Evolutionary conservation across 306 rosid species (phyloP), one percentile per base, ranked within the genome.

Genomic region (Cucurbita ficifolia): DNA sequence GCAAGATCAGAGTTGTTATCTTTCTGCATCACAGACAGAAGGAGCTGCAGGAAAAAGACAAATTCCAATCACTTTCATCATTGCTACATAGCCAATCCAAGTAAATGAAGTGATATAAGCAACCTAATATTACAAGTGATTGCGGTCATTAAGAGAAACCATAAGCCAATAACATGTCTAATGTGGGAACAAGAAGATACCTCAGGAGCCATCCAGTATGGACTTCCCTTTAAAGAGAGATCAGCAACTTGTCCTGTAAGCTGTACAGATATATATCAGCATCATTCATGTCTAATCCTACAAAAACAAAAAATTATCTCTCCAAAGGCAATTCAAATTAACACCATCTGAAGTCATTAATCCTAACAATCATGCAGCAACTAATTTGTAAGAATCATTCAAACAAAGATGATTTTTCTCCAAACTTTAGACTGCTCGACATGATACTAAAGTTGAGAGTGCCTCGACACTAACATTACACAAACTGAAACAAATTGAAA

Each of bases 171-270:
- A 73, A 57, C 14, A 75, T 56, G 48, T 74, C 46, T 17, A 33
- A 45, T 48, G 75, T 57, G 51, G 52, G 75, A 45, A 72, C 54
- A 78, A 77, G 73, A 74, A 67, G 73, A 50, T 88, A 95, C 99
- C 99, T 95, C 99, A 53, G 97, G 99, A 78, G 99, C 99, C 99
- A 95, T 91, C 99, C 99, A 95, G 79, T 91, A 95, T 58, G 99
- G 99, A 79, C 99, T 95, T 82, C 99, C 99, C 83, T 85, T 95
- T 50, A 95, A 42, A 78, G 99, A 95, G 75, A 95, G 97, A 78
- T 86, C 87, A 16, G 88, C 88, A 42, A 70, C 87, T 69, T 88
- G 96, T 50, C 96, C 97, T 50, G 90, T 86, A 59, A 95, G 86
- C 99, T 95, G 90, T 69, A 56, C 50, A 71, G 16, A 33, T 77